Evolutionary conservation across 2,329 filamentous ascomycete species (phyloP).

Genomic region (Tolypocladium sp.): DNA sequence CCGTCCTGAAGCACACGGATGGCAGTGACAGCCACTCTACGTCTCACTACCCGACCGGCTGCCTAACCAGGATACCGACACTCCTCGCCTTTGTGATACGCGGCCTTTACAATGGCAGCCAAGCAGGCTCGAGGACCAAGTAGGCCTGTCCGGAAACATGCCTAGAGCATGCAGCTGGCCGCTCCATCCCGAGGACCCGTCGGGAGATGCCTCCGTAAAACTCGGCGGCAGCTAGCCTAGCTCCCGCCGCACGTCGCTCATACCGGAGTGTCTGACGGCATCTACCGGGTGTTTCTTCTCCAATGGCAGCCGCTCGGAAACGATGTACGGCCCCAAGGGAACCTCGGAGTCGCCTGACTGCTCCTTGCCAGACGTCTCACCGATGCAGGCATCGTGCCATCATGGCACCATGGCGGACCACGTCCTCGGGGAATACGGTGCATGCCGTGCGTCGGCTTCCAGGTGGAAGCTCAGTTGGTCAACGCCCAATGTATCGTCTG

Average conservation of each 20-base stretch:
- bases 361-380: background rate
- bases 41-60: background rate
- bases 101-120: background rate
- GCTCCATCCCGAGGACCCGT: background rate
- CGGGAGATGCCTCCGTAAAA: background rate
- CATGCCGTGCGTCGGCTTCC: background rate
- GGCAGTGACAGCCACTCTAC: background rate
- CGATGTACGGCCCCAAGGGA: background rate
- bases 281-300: background rate
- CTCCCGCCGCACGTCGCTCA: background rate
- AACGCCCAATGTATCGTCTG: background rate
- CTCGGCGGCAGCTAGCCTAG: background rate
- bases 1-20: slow-evolving; percentile 5
- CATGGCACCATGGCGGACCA: background rate
- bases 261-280: background rate
- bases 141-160: background rate
- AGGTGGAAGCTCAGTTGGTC: background rate
- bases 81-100: background rate
- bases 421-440: background rate
- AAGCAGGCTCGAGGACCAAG: background rate
- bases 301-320: background rate
- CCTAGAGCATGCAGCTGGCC: background rate
- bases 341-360: background rate
- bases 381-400: background rate
- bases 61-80: background rate